A percentile compares a stretch with the other conserved stretches of the same genome.
phyloP scores from a whole-genome alignment of 495 filamentous ascomycete genomes.

The Hypoxylon trugodes region DNA sequence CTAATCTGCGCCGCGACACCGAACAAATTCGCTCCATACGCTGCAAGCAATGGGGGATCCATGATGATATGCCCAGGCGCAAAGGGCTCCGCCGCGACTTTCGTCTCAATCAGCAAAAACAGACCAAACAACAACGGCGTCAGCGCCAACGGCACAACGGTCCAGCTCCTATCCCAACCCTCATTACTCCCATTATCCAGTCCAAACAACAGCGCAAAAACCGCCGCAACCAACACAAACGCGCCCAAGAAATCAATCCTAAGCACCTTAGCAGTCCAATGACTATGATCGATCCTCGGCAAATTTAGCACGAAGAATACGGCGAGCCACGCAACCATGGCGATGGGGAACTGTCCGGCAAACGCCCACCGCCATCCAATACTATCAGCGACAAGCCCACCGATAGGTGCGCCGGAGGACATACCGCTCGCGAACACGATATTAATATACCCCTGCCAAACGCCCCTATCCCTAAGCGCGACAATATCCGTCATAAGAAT shows the following conservation, averaged over 20 bases:
- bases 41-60: slow-evolving; percentile 70
- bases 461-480: slow-evolving; percentile 75
- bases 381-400: slow-evolving; percentile 77
- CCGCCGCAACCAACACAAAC: slow-evolving; percentile 71
- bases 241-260: slow-evolving; percentile 85
- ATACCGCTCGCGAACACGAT: slow-evolving; percentile 78
- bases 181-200: slow-evolving; percentile 82
- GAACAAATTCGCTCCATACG: slow-evolving; percentile 81
- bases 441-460: slow-evolving; percentile 86
- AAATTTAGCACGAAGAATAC: slow-evolving; percentile 71
- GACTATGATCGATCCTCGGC: slow-evolving; percentile 59
- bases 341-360: slow-evolving; percentile 73
- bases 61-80: slow-evolving; percentile 82
- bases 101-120: slow-evolving; percentile 76
- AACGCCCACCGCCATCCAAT: slow-evolving; percentile 90
- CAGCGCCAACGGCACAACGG: slow-evolving; percentile 65
- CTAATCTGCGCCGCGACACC: slow-evolving; percentile 72
- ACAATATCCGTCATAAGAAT: slow-evolving; percentile 84
- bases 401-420: slow-evolving; percentile 75
- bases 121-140: slow-evolving; percentile 68
- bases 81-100: slow-evolving; percentile 78
- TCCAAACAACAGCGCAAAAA: slow-evolving; percentile 75
- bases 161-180: slow-evolving; percentile 68
- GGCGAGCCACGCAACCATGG: slow-evolving; percentile 69
- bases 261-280: slow-evolving; percentile 61